Evolutionary conservation across 257 asterid genomes (phyloP).

Genomic region (Scutellaria baicalensis): DNA sequence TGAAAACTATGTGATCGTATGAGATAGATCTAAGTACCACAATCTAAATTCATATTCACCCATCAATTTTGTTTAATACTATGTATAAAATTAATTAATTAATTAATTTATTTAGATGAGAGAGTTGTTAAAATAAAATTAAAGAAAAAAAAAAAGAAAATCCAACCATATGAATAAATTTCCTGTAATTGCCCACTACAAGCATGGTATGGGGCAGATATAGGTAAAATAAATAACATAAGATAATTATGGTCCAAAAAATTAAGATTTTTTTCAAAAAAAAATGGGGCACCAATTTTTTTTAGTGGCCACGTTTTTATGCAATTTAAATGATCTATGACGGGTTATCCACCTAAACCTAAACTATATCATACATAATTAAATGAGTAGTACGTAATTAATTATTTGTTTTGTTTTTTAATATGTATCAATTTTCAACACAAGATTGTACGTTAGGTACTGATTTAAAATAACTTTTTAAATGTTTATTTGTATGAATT

Average conservation of each 20-base stretch:
- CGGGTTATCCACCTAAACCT: slow-evolving; percentile 2
- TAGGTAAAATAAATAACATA: background rate
- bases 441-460: background rate
- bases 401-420: background rate
- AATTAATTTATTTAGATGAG: too few species aligned
- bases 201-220: background rate
- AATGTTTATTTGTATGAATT: background rate
- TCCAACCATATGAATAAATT: too few species aligned
- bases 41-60: too few species aligned
- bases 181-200: background rate
- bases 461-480: background rate
- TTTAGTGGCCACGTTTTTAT: background rate
- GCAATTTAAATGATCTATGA: background rate
- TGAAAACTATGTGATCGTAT: too few species aligned
- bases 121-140: too few species aligned
- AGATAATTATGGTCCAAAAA: too few species aligned
- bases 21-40: too few species aligned
- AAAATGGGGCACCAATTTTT: background rate
- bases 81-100: too few species aligned
- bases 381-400: background rate
- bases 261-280: background rate
- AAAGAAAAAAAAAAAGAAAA: too few species aligned
- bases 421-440: background rate
- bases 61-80: too few species aligned
- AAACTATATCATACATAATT: background rate